A percentile compares a stretch with the other conserved stretches of the same genome.
These are phyloP conservation scores for Neurospora sp. DNA, from an alignment of 2,329 filamentous ascomycete species.

Conservation along the genomic window DNA sequence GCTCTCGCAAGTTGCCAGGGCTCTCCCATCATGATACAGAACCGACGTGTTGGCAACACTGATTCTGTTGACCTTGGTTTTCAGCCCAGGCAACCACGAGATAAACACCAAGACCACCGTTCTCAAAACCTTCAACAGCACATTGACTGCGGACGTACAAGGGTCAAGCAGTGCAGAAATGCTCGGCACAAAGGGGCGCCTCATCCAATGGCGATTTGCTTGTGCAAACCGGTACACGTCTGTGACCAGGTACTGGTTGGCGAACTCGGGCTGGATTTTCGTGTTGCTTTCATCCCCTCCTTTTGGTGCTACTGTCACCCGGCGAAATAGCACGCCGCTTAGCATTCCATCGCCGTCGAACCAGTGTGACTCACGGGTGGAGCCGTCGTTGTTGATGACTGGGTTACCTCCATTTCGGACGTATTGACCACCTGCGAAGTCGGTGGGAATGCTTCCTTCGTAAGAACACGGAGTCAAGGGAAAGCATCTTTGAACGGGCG, in stretches of 20 bases:
- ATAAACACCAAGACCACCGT: constrained; percentile 48
- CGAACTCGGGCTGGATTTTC: constrained; percentile 49
- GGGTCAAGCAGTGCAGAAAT: constrained; percentile 58
- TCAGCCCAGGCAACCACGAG: constrained; percentile 43
- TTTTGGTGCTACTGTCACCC: constrained; percentile 7
- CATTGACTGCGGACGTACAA: constrained; percentile 38
- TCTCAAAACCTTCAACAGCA: constrained; percentile 43
- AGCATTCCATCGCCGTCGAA: constrained; percentile 72
- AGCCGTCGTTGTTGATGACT: constrained; percentile 51
- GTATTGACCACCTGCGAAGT: constrained; percentile 60
- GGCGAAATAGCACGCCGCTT: constrained; percentile 52
- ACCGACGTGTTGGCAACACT: constrained; percentile 62
- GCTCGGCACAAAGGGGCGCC: constrained; percentile 53
- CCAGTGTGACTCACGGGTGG: constrained; percentile 58
- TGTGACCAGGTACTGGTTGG: constrained; percentile 60
- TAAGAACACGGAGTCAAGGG: constrained; percentile 47
- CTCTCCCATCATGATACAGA: constrained; percentile 58
- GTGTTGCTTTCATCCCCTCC: constrained; percentile 15
- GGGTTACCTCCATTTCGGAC: constrained; percentile 65
- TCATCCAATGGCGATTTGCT: constrained; percentile 32
- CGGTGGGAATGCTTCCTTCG: constrained; percentile 50
- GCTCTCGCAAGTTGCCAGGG: constrained; percentile 61
- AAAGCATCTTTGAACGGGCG: constrained; percentile 48
- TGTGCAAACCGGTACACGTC: constrained; percentile 51
- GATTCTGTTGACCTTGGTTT: constrained; percentile 51